Evolutionary conservation across 352 stramenopile species (phyloP), one percentile per base, ranked within the genome.

Genomic region (Globisporangium sylvaticum): DNA sequence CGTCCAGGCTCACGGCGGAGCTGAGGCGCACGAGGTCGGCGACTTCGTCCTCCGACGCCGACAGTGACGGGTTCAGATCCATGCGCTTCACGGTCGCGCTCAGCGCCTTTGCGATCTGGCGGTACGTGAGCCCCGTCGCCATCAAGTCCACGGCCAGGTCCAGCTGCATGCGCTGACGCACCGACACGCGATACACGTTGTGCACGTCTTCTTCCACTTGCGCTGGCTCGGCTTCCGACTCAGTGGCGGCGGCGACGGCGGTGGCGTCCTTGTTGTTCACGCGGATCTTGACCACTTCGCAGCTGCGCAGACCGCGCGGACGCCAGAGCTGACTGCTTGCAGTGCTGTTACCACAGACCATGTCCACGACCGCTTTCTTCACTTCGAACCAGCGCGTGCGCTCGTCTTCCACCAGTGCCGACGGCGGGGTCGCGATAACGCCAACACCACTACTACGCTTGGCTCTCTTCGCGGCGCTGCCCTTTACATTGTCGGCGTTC

Each of bases 11-110:
- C 10, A 58, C 68, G 0, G 76, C 66, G 10, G 77, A 74, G n/a
- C 75, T 76, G 10, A 91, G 66, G 22, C 78, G 82, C 50, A 83
- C 70, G 27, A 78, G 69, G 56, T 53, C 58, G 0, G 67, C 55
- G 7, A 70, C 55, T n/a, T 78, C 74, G 9, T 69, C 42, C 10
- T 66, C 56, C 3, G 63, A 27, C 10, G 44, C 52, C 27, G 55
- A 61, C 68, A 55, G 60, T 46, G 29, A 70, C 42, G 69, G 65
- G 34, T 70, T 57, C 14, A 72, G 58, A 6, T 32, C 60, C n/a
- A 58, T 71, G 52, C 65, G 68, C 31, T 61, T 60, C 15, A 69
- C 71, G 46, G 73, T 65, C 27, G 61, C 62, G 4, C 50, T 58
- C 44, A 80, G 58, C 22, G 59, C 42, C 31, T 68, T 65, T 20